A percentile compares a stretch with the other conserved stretches of the same genome.
phyloP scores from a whole-genome alignment of 2,329 filamentous ascomycete genomes.

The Aspergillus nomiae region DNA sequence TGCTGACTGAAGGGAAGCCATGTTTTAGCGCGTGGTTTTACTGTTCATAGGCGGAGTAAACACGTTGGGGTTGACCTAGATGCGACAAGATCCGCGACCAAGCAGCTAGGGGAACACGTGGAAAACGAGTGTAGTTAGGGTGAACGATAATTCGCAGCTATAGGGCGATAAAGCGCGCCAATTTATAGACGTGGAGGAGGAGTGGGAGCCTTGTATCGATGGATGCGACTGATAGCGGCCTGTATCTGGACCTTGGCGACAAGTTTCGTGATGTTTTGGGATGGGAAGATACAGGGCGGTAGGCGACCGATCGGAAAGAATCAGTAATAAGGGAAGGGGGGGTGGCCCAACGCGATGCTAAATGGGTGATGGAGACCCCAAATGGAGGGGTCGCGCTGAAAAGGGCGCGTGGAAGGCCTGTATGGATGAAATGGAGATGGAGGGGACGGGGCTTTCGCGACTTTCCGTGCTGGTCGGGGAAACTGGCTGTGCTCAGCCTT shows the following conservation, averaged over 20 bases:
- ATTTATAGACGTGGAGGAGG: slow-evolving; percentile 22
- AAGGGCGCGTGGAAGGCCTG: slow-evolving; percentile 34
- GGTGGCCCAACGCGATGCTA: slow-evolving; percentile 21
- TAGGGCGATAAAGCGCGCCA: slow-evolving; percentile 24
- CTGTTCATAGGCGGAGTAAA: slow-evolving; percentile 33
- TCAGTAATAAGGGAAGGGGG: slow-evolving; percentile 18
- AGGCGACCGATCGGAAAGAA: slow-evolving; percentile 23
- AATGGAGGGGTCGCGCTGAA: slow-evolving; percentile 29
- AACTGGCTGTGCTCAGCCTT: slow-evolving; percentile 40
- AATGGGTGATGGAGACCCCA: slow-evolving; percentile 21
- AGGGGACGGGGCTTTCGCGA: slow-evolving; percentile 42
- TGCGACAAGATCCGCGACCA: slow-evolving; percentile 26
- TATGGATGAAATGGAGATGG: slow-evolving; percentile 42
- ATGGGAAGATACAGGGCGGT: slow-evolving; percentile 23
- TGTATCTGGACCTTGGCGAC: slow-evolving; percentile 37
- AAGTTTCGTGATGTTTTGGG: slow-evolving; percentile 34
- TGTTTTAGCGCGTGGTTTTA: slow-evolving; percentile 48
- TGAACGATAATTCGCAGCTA: slow-evolving; percentile 28
- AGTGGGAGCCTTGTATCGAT: slow-evolving; percentile 23
- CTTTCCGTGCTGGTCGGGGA: slow-evolving; percentile 37
- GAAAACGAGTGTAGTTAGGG: slow-evolving; percentile 16
- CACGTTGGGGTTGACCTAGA: slow-evolving; percentile 18
- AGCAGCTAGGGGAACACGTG: slow-evolving; percentile 21
- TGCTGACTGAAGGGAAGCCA: slow-evolving; percentile 79
- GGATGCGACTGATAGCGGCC: slow-evolving; percentile 28